Evolutionary conservation across 306 rosid species (phyloP), one percentile per base, ranked within the genome.

Genomic region (Lotus japonicus): DNA sequence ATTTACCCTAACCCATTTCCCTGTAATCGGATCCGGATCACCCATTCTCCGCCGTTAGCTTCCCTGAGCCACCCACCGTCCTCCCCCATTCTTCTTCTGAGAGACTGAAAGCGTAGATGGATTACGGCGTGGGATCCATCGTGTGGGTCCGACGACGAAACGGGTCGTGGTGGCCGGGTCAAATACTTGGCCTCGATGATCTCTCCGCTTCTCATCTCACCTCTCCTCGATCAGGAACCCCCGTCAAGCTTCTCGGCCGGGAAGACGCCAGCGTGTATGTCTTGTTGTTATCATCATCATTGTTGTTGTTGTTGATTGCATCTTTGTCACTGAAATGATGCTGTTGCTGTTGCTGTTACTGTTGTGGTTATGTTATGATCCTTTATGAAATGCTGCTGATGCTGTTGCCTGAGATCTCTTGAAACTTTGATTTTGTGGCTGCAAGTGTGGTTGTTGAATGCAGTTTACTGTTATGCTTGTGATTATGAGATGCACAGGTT

Each of bases 91-190:
- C 11, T n/a, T 19, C 53, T 57, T 12, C 7, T 12, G 28, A 39
- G 48, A 42, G 49, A 44, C 16, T 15, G 57, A 17, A 18, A 18
- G n/a, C 52, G 53, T 2, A 15, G 64, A 75, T 68, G 68, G 79
- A 81, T 63, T 67, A 64, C 66, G 73, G 44, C 5, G 79, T 77
- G 10, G 85, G 85, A 68, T 81, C 85, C 59, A 81, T 81, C 54
- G 85, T 81, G 0, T 81, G 85, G 85, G 85, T 81, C 5, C 73
- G 82, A 5, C 77, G 82, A 43, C 14, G 85, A n/a, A 81, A 81
- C 70, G 85, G 85, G 49, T 81, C 85, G 28, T 81, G 85, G 85
- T 81, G 85, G 85, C 85, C 85, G 35, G 85, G 85, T 21, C 85
- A 81, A 77, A 81, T 81, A 12, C 59, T 81, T 0, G 79, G 70